A percentile compares a stretch with the other conserved stretches of the same genome.
Evolutionary conservation across 2,329 filamentous ascomycete species (phyloP).

Genomic region (Trichoderma cornu-damae): DNA sequence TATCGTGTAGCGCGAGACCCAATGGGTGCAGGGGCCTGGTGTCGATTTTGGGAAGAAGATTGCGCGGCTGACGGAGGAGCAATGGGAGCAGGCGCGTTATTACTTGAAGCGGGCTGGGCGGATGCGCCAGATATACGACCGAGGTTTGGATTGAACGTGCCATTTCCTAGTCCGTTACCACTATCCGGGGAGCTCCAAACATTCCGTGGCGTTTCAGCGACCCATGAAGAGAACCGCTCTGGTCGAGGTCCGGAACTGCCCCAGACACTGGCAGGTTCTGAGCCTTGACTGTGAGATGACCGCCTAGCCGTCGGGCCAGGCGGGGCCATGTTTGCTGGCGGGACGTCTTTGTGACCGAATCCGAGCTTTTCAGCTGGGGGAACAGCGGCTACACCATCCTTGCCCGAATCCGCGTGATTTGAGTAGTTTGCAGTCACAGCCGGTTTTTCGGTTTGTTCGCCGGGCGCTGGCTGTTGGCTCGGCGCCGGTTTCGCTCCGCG

Average conservation of each 20-base stretch:
- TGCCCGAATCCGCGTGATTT: neutral
- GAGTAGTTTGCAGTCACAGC: constrained; percentile 13
- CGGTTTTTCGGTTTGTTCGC: constrained; percentile 20
- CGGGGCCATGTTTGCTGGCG: constrained; percentile 21
- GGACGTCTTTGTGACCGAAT: constrained; percentile 14
- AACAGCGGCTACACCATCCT: neutral
- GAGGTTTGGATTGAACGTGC: constrained; percentile 64
- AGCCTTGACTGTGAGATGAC: constrained; percentile 32
- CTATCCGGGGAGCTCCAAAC: constrained; percentile 73
- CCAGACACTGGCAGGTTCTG: constrained; percentile 36
- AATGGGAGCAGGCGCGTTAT: constrained; percentile 43
- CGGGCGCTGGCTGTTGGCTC: constrained; percentile 33
- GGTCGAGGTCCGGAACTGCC: constrained; percentile 36
- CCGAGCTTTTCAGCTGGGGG: constrained; percentile 10
- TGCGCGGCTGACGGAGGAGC: constrained; percentile 33
- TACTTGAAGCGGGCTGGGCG: constrained; percentile 30
- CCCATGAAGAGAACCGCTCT: constrained; percentile 51
- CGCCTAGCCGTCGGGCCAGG: constrained; percentile 26
- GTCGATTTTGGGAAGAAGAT: constrained; percentile 26
- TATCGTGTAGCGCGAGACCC: constrained; percentile 31
- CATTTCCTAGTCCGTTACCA: constrained; percentile 69
- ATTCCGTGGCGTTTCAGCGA: constrained; percentile 46
- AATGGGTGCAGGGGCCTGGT: constrained; percentile 31
- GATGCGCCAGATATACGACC: constrained; percentile 42
- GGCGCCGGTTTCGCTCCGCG: constrained; percentile 37